Percentiles rank a stretch among this genome's conserved stretches.
Conservation (phyloP, 768 basidiomycete species). For the Lentinus brumalis region DNA sequence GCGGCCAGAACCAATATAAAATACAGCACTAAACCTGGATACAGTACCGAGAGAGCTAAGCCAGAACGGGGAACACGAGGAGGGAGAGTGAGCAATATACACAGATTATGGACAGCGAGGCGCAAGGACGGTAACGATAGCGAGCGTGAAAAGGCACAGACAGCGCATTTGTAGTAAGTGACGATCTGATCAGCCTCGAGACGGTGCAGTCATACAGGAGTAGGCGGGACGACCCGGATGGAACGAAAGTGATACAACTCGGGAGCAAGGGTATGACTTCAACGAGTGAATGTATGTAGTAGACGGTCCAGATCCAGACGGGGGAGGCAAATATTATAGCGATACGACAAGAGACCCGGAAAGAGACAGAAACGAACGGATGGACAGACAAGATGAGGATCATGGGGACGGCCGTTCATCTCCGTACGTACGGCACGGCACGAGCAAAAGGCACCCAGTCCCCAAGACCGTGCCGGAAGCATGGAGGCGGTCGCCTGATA, state of each 20-base stretch:
- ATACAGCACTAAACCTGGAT: constrained; percentile 22
- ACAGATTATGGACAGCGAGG: constrained; percentile 4
- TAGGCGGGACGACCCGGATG: not conserved
- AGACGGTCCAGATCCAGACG: constrained; percentile 6
- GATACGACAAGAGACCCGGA: not conserved
- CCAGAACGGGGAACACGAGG: constrained; percentile 3
- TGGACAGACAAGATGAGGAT: not conserved
- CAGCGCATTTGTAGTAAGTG: not conserved
- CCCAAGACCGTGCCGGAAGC: constrained; percentile 10
- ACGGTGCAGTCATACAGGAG: constrained; percentile 12
- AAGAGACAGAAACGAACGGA: not conserved
- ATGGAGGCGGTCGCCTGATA: not conserved
- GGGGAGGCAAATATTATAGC: not conserved
- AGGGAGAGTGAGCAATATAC: constrained; percentile 13
- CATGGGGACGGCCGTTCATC: not conserved
- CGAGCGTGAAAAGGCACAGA: constrained; percentile 15
- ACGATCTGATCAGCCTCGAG: constrained; percentile 8
- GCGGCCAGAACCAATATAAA: constrained; percentile 9
- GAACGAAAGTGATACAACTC: constrained; percentile 20
- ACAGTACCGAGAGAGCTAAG: constrained; percentile 12
- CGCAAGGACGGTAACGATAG: not conserved
- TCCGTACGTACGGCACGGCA: not conserved
- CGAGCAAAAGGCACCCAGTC: not conserved
- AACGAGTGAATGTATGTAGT: not conserved
- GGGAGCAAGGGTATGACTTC: constrained; percentile 14